Base-by-base conservation (phyloP, 306 rosid species). In the Cyamopsis tetragonoloba region DNA sequence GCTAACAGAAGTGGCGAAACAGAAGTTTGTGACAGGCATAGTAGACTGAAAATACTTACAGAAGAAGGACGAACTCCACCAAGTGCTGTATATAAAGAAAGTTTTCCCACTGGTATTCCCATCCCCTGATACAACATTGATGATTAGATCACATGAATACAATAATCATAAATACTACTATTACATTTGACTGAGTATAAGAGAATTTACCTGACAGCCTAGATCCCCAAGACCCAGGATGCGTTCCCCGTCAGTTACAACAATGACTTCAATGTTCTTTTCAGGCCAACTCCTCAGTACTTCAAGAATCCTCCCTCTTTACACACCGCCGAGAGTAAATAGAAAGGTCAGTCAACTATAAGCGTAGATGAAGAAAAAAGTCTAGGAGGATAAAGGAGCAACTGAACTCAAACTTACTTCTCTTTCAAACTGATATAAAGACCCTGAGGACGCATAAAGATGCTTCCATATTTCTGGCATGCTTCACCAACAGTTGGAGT, bases 401-500 rank as follows among this genome's bases (percentile, higher is more conserved):
- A 64, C 4, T 1, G 30, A 19, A 68, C 74, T 51, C 19, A 64
- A 44, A 63, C 96, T 76, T 84, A 93, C 98, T 93, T 93, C 58
- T 93, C 98, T 73, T 77, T 90, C 90, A 93, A 82, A 81, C 98
- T 93, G 65, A 93, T 90, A 71, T 80, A 93, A 62, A 93, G 89
- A 62, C 98, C 98, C 77, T 90, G 97, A 42, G 98, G 98, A 4
- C 60, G 80, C 79, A 75, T 73, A 75, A 80, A 89, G 73, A 93
- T 93, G 82, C 88, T 83, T 27, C 98, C 98, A 71, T 93, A 93
- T 77, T 93, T 86, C 84, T 93, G 98, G 80, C 98, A 93, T 70
- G 98, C 98, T 80, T 93, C 98, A 62, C 98, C 98, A 11, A 93
- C 98, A 1, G 97, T 90, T 58, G 98, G 98, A 30, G 98, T 93